Percentiles rank a stretch among this genome's conserved stretches.
These are phyloP conservation scores for Nicotiana paniculata DNA, from an alignment of 257 asterid species.

Conservation along the genomic window DNA sequence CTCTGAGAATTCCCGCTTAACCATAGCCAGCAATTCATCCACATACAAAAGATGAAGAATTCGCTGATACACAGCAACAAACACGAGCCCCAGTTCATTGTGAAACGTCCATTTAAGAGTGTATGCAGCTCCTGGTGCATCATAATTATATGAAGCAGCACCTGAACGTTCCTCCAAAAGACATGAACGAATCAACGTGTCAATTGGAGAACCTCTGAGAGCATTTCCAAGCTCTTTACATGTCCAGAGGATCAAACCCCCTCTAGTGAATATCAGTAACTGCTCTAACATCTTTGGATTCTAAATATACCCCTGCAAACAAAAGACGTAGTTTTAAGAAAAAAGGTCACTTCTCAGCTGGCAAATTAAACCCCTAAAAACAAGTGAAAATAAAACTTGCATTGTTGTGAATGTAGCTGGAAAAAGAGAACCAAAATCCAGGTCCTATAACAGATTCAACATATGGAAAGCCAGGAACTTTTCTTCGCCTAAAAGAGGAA, in stretches of 20 bases:
- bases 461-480: neutral
- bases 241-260: slow-evolving; percentile 97
- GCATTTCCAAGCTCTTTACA: slow-evolving; percentile 94
- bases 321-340: neutral
- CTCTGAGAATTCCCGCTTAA: slow-evolving; percentile 65
- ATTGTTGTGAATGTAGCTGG: neutral
- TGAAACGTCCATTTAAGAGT: slow-evolving; percentile 97
- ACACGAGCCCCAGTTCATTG: slow-evolving; percentile 90
- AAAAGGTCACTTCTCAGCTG: neutral
- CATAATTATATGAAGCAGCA: slow-evolving; percentile 74
- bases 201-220: slow-evolving; percentile 90
- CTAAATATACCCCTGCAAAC: slow-evolving; percentile 8
- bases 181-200: slow-evolving; percentile 85
- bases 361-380: neutral
- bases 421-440: neutral
- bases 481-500: neutral
- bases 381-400: neutral
- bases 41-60: slow-evolving; percentile 90
- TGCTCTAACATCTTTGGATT: slow-evolving; percentile 70
- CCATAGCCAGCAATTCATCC: slow-evolving; percentile 86
- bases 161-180: slow-evolving; percentile 98
- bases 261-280: slow-evolving; percentile 83
- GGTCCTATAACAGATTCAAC: neutral
- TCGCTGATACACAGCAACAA: slow-evolving; percentile 92
- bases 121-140: slow-evolving; percentile 84